A percentile compares a stretch with the other conserved stretches of the same genome.
Conservation (phyloP, 495 filamentous ascomycete genomes). For the Penicillium turbatum region DNA sequence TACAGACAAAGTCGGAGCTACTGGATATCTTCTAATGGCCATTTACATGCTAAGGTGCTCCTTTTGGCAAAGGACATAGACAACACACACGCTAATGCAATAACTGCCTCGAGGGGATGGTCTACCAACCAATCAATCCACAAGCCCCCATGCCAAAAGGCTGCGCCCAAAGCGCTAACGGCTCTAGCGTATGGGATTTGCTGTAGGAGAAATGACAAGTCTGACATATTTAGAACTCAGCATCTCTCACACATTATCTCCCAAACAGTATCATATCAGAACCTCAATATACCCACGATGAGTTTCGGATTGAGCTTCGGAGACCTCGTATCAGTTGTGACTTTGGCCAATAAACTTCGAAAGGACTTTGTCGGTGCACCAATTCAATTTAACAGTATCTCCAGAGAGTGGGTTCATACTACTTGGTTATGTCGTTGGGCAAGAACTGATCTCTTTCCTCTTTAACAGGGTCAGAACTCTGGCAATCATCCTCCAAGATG, state of each 20-base stretch:
- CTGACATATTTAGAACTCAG: not conserved
- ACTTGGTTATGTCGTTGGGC: not conserved
- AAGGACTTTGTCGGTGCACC: not conserved
- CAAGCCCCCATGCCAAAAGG: not conserved
- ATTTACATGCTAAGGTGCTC: not conserved
- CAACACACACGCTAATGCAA: not conserved
- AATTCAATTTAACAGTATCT: not conserved
- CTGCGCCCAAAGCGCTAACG: not conserved
- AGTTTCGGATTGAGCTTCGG: not conserved
- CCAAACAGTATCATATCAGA: not conserved
- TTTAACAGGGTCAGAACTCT: not conserved
- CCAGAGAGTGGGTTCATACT: not conserved
- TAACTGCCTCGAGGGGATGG: not conserved
- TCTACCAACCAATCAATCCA: not conserved
- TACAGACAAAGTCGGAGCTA: not conserved
- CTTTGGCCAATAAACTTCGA: not conserved
- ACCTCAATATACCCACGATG: not conserved
- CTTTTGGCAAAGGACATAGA: not conserved
- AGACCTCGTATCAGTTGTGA: not conserved
- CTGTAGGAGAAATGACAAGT: not conserved
- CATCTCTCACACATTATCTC: not conserved
- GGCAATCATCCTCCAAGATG: not conserved
- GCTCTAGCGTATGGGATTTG: not conserved
- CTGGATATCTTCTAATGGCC: too few species aligned
- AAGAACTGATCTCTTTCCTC: not conserved